Evolutionary conservation across 208 protist genomes (phyloP).

Genomic region (Leishmania martiniquensis): DNA sequence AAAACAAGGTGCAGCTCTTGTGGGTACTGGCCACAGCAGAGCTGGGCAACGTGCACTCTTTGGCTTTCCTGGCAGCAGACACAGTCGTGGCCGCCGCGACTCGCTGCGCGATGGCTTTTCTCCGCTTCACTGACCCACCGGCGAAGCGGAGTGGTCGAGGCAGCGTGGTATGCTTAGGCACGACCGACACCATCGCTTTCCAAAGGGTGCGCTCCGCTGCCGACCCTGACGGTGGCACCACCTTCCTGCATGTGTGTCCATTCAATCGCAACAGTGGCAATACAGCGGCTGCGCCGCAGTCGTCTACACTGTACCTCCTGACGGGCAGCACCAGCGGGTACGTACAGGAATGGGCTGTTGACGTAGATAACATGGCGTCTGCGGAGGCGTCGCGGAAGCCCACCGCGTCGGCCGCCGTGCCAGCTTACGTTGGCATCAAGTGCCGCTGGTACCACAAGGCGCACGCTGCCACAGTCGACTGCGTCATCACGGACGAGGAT

Average conservation of each 20-base stretch:
- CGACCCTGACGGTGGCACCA: conserved; percentile 28
- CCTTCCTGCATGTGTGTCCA: conserved; percentile 29
- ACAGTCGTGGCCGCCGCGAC: conserved; percentile 23
- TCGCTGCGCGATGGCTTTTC: conserved; percentile 22
- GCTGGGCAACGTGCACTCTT: conserved; percentile 21
- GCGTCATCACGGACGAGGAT: conserved; percentile 64
- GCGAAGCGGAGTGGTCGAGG: neutral
- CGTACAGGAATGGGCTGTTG: conserved; percentile 50
- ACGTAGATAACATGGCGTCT: neutral
- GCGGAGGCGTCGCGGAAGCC: neutral
- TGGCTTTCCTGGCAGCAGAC: conserved; percentile 23
- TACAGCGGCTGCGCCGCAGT: neutral
- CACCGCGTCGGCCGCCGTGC: neutral
- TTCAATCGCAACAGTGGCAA: conserved; percentile 7
- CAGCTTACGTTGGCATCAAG: conserved; percentile 10
- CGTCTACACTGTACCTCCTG: conserved; percentile 30
- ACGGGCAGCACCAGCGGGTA: conserved; percentile 67
- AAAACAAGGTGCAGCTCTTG: conserved; percentile 27
- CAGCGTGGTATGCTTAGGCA: neutral
- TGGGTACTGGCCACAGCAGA: conserved; percentile 28
- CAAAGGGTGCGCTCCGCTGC: conserved; percentile 18
- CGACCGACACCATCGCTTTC: conserved; percentile 9
- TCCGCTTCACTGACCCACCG: conserved; percentile 6
- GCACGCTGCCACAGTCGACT: conserved; percentile 49
- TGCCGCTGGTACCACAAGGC: conserved; percentile 65